phyloP scores from a whole-genome alignment of 176 grass and related monocot genomes.

The Carex parvula region DNA sequence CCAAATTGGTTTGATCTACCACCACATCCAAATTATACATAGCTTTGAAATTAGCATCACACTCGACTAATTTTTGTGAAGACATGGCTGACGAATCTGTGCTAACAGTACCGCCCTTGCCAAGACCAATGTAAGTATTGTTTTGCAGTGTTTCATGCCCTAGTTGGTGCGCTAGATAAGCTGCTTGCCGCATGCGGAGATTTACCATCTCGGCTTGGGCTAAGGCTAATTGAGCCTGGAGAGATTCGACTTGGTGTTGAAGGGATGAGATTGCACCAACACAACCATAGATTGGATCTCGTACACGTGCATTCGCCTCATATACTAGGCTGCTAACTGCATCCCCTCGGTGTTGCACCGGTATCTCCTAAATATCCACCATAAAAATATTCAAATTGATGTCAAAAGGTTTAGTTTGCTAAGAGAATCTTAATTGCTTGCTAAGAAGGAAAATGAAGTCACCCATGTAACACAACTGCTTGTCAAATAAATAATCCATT shows the following conservation, averaged over 20 bases:
- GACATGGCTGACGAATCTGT: slow-evolving; percentile 14
- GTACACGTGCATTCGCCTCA: slow-evolving; percentile 90
- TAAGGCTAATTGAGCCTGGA: slow-evolving; percentile 79
- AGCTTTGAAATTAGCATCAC: slow-evolving; percentile 24
- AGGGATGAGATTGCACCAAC: slow-evolving; percentile 89
- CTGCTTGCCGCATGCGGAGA: slow-evolving; percentile 46
- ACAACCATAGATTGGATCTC: slow-evolving; percentile 93
- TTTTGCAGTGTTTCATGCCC: background rate
- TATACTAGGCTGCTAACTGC: slow-evolving; percentile 98
- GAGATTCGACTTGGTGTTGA: slow-evolving; percentile 85
- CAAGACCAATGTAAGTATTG: slow-evolving; percentile 23
- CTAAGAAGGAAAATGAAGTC: background rate
- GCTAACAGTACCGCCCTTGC: background rate
- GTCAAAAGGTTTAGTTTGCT: background rate
- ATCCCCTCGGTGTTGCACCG: slow-evolving; percentile 75
- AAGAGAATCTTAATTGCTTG: background rate
- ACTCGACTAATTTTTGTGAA: slow-evolving; percentile 14
- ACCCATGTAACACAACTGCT: background rate
- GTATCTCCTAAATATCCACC: slow-evolving; percentile 60
- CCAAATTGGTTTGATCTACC: slow-evolving; percentile 16
- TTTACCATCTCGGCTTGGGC: slow-evolving; percentile 89
- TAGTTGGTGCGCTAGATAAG: slow-evolving; percentile 49
- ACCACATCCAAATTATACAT: slow-evolving; percentile 25
- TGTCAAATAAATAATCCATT: background rate
- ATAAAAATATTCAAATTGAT: background rate